Conservation (phyloP, 805 yeast genomes). For the Millerozyma miso region DNA sequence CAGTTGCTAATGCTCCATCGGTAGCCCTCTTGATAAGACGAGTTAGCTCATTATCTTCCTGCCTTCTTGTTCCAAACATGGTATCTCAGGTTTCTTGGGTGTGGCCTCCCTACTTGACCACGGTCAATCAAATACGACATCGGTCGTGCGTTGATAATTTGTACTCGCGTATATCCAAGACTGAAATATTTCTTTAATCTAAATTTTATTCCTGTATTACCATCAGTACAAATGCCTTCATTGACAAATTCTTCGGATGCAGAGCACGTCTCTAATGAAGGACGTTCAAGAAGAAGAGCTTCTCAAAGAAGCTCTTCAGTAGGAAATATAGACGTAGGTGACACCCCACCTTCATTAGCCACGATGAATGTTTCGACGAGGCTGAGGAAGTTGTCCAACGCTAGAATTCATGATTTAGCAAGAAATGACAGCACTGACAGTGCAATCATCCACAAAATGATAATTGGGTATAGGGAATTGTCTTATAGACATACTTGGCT, state of each 20-base stretch:
- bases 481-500: slow-evolving; percentile 67
- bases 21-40: slow-evolving; percentile 33
- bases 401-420: slow-evolving; percentile 29
- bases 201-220: too few relatives aligned
- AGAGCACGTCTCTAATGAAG: neutral
- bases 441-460: slow-evolving; percentile 54
- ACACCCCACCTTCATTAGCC: slow-evolving; percentile 61
- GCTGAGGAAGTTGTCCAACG: slow-evolving; percentile 30
- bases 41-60: slow-evolving; percentile 10
- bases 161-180: too few relatives aligned
- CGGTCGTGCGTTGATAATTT: neutral
- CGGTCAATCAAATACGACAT: neutral
- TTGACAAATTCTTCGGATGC: neutral
- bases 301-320: slow-evolving; percentile 63
- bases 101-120: neutral
- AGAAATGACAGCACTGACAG: slow-evolving; percentile 33
- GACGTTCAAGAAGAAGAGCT: slow-evolving; percentile 2
- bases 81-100: neutral
- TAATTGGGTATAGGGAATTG: slow-evolving; percentile 57
- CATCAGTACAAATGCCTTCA: neutral
- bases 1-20: slow-evolving; percentile 37
- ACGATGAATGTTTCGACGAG: slow-evolving; percentile 54
- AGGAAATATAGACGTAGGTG: slow-evolving; percentile 74
- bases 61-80: slow-evolving; percentile 2
- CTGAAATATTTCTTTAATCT: too few relatives aligned